phyloP scores from a whole-genome alignment of 352 stramenopile species.

The Phytopythium cucurbitacearum region DNA sequence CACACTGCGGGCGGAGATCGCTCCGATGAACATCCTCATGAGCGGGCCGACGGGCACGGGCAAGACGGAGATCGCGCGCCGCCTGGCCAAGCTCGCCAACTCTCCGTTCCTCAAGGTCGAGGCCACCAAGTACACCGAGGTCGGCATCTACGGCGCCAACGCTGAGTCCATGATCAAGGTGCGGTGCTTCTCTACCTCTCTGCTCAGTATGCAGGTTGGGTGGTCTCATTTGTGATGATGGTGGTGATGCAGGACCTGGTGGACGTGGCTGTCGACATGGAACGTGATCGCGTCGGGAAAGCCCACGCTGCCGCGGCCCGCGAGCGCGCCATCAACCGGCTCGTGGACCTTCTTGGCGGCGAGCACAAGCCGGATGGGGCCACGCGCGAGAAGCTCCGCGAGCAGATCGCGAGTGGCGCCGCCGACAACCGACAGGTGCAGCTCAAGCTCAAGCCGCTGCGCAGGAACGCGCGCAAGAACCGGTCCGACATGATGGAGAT shows the following conservation, averaged over 20 bases:
- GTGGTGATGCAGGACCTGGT: conserved; percentile 80
- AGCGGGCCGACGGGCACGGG: conserved; percentile 97
- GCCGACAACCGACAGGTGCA: conserved; percentile 49
- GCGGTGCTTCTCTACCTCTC: no score
- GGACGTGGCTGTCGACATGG: conserved; percentile 93
- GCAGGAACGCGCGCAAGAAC: conserved; percentile 22
- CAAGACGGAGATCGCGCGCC: conserved; percentile 97
- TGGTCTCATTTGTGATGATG: no score
- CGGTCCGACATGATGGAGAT: conserved; percentile 67
- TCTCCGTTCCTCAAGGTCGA: conserved; percentile 98
- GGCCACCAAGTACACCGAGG: conserved; percentile 99
- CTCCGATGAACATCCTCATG: conserved; percentile 99
- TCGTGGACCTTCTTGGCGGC: conserved; percentile 71
- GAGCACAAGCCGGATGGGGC: conserved; percentile 23
- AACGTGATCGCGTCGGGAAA: conserved; percentile 66
- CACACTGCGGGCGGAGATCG: conserved; percentile 81
- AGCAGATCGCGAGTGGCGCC: conserved; percentile 54
- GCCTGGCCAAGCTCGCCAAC: conserved; percentile 96
- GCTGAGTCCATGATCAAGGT: conserved; percentile 97
- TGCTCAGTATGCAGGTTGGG: conserved; percentile 9
- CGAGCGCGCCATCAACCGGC: conserved; percentile 87
- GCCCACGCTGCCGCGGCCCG: conserved; percentile 84
- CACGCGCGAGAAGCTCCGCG: conserved; percentile 40
- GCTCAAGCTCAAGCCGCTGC: conserved; percentile 43
- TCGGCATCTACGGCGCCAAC: conserved; percentile 98